Conservation (phyloP, 1,284 basidiomycete genomes). For the Apiotrichum laibachii region DNA sequence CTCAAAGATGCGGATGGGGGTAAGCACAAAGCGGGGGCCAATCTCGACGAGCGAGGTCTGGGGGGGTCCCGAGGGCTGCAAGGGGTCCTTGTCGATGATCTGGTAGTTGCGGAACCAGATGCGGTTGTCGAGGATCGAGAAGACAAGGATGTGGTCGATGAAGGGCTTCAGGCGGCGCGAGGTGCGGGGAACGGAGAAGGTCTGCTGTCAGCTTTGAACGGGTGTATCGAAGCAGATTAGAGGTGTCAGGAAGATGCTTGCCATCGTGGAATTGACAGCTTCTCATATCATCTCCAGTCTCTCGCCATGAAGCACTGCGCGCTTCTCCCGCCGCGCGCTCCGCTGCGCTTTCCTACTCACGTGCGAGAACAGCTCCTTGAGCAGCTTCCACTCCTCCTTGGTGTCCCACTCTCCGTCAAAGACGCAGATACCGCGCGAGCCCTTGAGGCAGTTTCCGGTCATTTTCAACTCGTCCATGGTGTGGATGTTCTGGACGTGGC, state of each 20-base stretch:
- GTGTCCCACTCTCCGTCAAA: conserved; percentile 92
- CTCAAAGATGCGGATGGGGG: conserved; percentile 97
- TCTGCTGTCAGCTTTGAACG: conserved; percentile 56
- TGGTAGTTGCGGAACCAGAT: conserved; percentile 98
- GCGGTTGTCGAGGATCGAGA: conserved; percentile 92
- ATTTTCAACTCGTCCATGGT: conserved; percentile 99
- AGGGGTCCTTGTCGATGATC: conserved; percentile 63
- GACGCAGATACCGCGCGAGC: conserved; percentile 83
- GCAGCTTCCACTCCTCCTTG: conserved; percentile 76
- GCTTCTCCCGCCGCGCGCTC: background rate
- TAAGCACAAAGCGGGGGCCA: conserved; percentile 94
- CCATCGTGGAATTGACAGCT: too few species aligned
- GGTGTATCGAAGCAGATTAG: too few species aligned
- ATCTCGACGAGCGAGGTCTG: conserved; percentile 81
- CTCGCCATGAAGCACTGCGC: too few species aligned
- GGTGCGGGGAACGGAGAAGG: conserved; percentile 88
- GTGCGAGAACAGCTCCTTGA: conserved; percentile 95
- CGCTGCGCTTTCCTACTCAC: conserved; percentile 56
- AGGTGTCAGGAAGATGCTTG: too few species aligned
- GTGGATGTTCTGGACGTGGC: conserved; percentile 98
- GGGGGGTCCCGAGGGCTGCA: conserved; percentile 54
- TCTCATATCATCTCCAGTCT: too few species aligned
- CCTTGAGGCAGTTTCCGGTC: conserved; percentile 98
- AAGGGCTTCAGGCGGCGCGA: conserved; percentile 94
- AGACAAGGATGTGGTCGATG: conserved; percentile 94